These are phyloP conservation scores for Hirschioporus abietinus DNA, from an alignment of 768 basidiomycete species.

Conservation along the genomic window DNA sequence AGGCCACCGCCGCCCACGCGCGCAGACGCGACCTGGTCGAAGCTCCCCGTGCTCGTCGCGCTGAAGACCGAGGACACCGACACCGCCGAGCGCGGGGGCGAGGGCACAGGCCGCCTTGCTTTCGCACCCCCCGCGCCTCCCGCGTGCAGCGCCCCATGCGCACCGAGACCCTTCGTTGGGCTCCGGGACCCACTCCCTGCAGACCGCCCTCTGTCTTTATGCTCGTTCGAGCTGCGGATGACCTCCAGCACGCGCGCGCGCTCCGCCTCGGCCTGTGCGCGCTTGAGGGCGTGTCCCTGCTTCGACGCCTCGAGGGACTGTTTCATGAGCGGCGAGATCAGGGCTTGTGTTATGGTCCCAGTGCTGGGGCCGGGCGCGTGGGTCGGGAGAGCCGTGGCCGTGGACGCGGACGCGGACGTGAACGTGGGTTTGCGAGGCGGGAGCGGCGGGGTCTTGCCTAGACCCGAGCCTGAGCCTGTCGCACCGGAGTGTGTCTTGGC, in stretches of 20 bases:
- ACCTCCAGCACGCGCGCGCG: constrained; percentile 67
- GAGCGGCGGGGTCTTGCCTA: constrained; percentile 23
- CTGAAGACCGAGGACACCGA: background rate
- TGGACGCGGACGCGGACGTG: constrained; percentile 12
- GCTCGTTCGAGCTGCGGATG: constrained; percentile 42
- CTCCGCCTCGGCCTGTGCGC: constrained; percentile 61
- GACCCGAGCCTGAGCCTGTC: too few species aligned
- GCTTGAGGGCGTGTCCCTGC: constrained; percentile 63
- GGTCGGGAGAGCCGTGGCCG: too few species aligned
- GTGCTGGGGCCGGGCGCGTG: constrained; percentile 9
- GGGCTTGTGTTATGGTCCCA: constrained; percentile 18
- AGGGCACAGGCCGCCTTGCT: background rate
- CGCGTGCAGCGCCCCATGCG: constrained; percentile 6
- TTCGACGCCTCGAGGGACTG: constrained; percentile 73
- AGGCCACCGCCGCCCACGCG: background rate
- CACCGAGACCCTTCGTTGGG: constrained; percentile 6
- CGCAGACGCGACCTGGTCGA: background rate
- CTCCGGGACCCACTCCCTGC: background rate
- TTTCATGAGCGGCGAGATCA: constrained; percentile 61
- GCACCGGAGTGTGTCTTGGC: constrained; percentile 4
- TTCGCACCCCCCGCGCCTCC: background rate
- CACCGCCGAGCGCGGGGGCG: constrained; percentile 3
- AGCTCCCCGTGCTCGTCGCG: background rate
- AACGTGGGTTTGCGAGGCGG: constrained; percentile 32
- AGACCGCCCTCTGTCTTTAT: background rate